Base-by-base conservation (phyloP, 2,329 filamentous ascomycete genomes). In the Metarhizium anisopliae region DNA sequence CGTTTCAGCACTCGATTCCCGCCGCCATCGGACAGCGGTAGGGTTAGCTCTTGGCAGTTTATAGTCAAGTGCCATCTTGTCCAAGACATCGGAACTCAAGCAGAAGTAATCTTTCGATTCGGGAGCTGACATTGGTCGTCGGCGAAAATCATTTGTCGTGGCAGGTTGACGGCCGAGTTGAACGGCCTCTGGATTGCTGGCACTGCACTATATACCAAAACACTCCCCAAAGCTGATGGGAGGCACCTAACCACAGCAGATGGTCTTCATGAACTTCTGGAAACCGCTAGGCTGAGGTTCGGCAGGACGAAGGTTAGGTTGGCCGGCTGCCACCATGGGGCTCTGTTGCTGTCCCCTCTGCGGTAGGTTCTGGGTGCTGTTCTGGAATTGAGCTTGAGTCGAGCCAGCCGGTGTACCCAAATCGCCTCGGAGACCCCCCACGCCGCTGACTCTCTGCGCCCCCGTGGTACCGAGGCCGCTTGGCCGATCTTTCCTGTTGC, bases 371-470 rank as follows among this genome's bases (percentile, higher is more conserved):
- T 90, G 89, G 68, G 88, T 89, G 76, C 90, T 96, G 80, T 90
- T 93, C 77, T 95, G 91, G 80, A 96, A 96, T 70, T 96, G 93
- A 63, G 93, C 93, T 73, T 95, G 90, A 61, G 90, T 96, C 68
- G 90, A 96, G 66, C 88, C 90, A 68, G 92, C 87, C 64, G 91
- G 89, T 61, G 92, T 93, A 67, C 84, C 83, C 71, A 87, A 83
- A 71, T 95, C 89, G 47, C 54, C 51, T 71, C 85, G 81, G 66
- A 85, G 80, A 70, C 82, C 84, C 78, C 84, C 84, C 75, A 79
- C 80, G 77, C 81, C 85, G 80, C 85, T 91, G 74, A 82, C 83
- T 76, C 90, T 84, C 79, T 92, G 89, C 68, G 82, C 80, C 72
- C 82, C 81, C 71, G 86, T 82, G 68, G 82, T 85, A 78, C 83